A percentile compares a stretch with the other conserved stretches of the same genome.
phyloP scores from a whole-genome alignment of 495 filamentous ascomycete species.

The Emericellopsis terricola region DNA sequence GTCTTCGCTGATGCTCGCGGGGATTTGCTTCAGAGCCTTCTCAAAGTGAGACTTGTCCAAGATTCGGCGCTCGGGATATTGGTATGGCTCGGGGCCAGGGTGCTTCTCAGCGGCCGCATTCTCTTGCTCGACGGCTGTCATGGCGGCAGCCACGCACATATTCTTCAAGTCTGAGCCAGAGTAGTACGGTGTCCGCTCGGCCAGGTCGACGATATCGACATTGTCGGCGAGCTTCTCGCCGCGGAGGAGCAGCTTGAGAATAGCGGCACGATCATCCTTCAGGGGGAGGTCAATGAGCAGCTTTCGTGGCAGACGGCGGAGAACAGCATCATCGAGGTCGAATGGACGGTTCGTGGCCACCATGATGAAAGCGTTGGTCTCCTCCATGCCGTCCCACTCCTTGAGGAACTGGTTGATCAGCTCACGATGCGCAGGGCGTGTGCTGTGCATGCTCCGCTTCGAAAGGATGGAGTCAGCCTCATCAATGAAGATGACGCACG shows the following conservation, averaged over 20 bases:
- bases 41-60: conserved; percentile 57
- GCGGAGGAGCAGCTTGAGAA: conserved; percentile 71
- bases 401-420: conserved; percentile 93
- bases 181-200: conserved; percentile 71
- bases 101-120: conserved; percentile 33
- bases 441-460: conserved; percentile 38
- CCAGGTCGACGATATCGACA: conserved; percentile 53
- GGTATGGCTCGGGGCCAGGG: conserved; percentile 25
- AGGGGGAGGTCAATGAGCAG: conserved; percentile 79
- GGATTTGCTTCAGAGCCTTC: conserved; percentile 74
- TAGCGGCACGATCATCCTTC: conserved; percentile 55
- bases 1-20: conserved; percentile 84
- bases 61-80: conserved; percentile 48
- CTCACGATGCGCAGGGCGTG: conserved; percentile 56
- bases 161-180: conserved; percentile 97
- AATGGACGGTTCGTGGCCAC: conserved; percentile 94
- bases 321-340: conserved; percentile 86
- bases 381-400: conserved; percentile 94
- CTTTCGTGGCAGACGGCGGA: conserved; percentile 65
- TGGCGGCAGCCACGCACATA: conserved; percentile 71
- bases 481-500: conserved; percentile 91
- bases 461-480: conserved; percentile 88
- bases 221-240: conserved; percentile 50
- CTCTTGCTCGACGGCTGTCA: conserved; percentile 73
- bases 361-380: conserved; percentile 88